Evolutionary conservation across 352 stramenopile genomes (phyloP).

Genomic region (Globisporangium abappressorium): DNA sequence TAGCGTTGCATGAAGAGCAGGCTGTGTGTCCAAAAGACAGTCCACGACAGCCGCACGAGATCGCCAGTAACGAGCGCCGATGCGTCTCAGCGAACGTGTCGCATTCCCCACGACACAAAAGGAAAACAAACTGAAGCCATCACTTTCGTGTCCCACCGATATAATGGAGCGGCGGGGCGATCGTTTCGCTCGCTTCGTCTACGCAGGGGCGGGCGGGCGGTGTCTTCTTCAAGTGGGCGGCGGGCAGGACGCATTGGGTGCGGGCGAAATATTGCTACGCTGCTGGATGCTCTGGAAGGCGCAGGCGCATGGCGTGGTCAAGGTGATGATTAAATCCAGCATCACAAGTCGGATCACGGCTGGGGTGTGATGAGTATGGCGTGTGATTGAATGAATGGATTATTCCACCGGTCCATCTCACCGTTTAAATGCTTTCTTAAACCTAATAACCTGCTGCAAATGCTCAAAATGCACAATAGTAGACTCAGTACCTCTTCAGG

Average conservation of each 20-base stretch:
- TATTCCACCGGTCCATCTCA: not conserved
- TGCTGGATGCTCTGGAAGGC: not conserved
- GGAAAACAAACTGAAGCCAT: constrained; percentile 1
- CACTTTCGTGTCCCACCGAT: constrained; percentile 4
- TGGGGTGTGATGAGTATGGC: not conserved
- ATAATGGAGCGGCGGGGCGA: not conserved
- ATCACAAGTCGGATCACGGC: not conserved
- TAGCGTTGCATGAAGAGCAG: not conserved
- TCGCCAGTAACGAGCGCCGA: not conserved
- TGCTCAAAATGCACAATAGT: not conserved
- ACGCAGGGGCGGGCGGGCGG: not conserved
- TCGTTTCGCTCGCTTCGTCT: not conserved
- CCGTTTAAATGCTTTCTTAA: not conserved
- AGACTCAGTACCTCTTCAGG: not conserved
- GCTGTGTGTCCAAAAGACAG: not conserved
- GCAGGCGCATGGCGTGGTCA: not conserved
- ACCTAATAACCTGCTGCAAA: not conserved
- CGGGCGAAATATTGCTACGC: not conserved
- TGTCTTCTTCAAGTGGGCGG: not conserved
- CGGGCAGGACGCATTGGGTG: not conserved
- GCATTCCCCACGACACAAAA: not conserved
- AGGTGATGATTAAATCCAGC: not conserved
- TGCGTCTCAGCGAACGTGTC: not conserved
- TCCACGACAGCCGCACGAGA: not conserved
- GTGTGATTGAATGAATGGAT: not conserved